Evolutionary conservation across 1,139 yeast genomes (phyloP).

Genomic region (Diutina scorzettiae): DNA sequence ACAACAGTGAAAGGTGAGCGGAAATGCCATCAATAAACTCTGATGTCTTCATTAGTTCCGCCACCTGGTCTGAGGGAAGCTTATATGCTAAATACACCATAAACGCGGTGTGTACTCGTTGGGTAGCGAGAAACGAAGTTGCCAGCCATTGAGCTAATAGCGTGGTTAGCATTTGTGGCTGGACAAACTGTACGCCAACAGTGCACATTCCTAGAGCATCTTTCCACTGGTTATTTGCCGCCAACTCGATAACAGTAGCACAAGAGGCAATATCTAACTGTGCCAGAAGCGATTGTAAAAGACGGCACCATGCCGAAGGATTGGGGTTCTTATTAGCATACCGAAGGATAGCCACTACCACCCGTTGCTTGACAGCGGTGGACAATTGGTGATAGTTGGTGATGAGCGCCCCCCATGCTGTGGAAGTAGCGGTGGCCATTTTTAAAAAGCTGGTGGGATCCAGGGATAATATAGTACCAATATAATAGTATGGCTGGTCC

Average conservation of each 20-base stretch:
- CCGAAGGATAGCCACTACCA: not conserved
- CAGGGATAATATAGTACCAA: not conserved
- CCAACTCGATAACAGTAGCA: not conserved
- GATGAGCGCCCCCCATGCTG: not conserved
- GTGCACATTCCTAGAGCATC: not conserved
- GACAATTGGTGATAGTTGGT: not conserved
- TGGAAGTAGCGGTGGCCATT: too few species aligned
- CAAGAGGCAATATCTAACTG: not conserved
- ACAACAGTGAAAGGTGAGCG: not conserved
- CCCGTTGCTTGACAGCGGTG: not conserved
- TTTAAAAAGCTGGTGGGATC: not conserved
- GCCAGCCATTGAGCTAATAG: not conserved
- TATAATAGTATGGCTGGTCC: not conserved
- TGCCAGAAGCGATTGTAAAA: not conserved
- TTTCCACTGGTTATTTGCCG: not conserved
- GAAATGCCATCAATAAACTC: constrained; percentile 1
- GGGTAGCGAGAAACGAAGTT: not conserved
- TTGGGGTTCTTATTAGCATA: not conserved
- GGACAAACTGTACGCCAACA: not conserved
- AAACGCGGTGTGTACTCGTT: not conserved
- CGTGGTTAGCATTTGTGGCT: not conserved
- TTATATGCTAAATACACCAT: not conserved
- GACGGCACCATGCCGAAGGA: not conserved
- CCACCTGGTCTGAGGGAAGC: not conserved
- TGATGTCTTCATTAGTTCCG: not conserved